phyloP scores from a whole-genome alignment of 1,139 yeast species.

The Blastobotrys aristatus region DNA sequence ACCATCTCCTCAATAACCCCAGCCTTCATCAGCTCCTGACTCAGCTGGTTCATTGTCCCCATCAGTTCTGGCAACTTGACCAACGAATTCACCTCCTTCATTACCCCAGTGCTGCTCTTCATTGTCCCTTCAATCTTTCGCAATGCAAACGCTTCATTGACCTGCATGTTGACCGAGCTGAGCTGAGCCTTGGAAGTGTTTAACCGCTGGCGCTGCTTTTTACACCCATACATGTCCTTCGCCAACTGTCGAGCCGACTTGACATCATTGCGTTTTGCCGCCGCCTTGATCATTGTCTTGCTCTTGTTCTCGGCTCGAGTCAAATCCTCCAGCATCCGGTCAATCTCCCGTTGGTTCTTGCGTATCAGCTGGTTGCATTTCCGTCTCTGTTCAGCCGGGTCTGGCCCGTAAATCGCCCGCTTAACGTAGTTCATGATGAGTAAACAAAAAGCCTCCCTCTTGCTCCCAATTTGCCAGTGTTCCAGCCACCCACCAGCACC shows the following conservation, averaged over 20 bases:
- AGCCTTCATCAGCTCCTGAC: slow-evolving; percentile 78
- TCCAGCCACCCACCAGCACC: too few species aligned
- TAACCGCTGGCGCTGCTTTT: slow-evolving; percentile 69
- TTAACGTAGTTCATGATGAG: slow-evolving; percentile 44
- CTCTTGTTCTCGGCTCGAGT: slow-evolving; percentile 58
- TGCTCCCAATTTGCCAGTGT: too few species aligned
- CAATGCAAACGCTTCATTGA: slow-evolving; percentile 89
- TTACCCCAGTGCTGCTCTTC: slow-evolving; percentile 70
- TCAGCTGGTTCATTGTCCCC: slow-evolving; percentile 79
- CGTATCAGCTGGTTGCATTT: slow-evolving; percentile 78
- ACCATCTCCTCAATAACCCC: slow-evolving; percentile 96
- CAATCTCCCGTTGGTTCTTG: slow-evolving; percentile 79
- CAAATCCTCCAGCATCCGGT: slow-evolving; percentile 60
- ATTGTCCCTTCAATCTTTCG: slow-evolving; percentile 77
- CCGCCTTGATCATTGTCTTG: slow-evolving; percentile 61
- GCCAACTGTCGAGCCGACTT: slow-evolving; percentile 77
- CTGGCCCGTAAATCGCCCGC: slow-evolving; percentile 91
- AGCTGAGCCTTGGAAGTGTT: slow-evolving; percentile 79
- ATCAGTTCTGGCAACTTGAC: slow-evolving; percentile 75
- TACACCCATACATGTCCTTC: slow-evolving; percentile 68
- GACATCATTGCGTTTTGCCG: slow-evolving; percentile 75
- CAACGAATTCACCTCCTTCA: slow-evolving; percentile 83
- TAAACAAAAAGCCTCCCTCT: too few species aligned
- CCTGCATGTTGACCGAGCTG: slow-evolving; percentile 79
- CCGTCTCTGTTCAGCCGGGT: slow-evolving; percentile 89